A percentile compares a stretch with the other conserved stretches of the same genome.
These are phyloP conservation scores for Pythium scleroteichum DNA, from an alignment of 352 stramenopile species.

Conservation along the genomic window DNA sequence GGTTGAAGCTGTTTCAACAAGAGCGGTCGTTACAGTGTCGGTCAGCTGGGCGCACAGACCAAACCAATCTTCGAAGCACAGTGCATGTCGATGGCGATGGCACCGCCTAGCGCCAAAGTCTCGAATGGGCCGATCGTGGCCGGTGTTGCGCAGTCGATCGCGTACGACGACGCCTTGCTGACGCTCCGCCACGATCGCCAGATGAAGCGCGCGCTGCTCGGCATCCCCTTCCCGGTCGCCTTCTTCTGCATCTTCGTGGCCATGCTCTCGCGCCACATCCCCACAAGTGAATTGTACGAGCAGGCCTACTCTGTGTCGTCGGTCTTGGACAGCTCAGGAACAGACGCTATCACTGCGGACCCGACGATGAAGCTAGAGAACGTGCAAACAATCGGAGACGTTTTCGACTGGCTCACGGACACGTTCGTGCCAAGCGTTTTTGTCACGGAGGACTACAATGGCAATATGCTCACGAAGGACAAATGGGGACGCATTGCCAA, in stretches of 20 bases:
- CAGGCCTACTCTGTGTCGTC: slow-evolving; percentile 76
- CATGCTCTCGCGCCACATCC: slow-evolving; percentile 74
- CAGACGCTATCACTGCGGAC: slow-evolving; percentile 35
- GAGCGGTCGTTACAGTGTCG: too few species aligned
- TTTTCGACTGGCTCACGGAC: slow-evolving; percentile 41
- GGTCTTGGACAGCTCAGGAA: slow-evolving; percentile 57
- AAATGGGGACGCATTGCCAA: slow-evolving; percentile 31
- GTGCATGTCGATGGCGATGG: neutral
- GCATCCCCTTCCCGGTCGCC: slow-evolving; percentile 72
- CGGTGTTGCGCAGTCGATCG: neutral
- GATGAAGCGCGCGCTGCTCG: slow-evolving; percentile 32
- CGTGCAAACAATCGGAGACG: slow-evolving; percentile 28
- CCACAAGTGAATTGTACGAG: slow-evolving; percentile 75
- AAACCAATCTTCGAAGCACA: too few species aligned
- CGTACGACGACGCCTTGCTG: slow-evolving; percentile 28
- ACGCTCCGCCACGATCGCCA: slow-evolving; percentile 43
- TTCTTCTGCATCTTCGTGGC: slow-evolving; percentile 69
- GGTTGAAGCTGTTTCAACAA: too few species aligned
- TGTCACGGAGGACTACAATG: slow-evolving; percentile 40
- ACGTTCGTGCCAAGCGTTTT: slow-evolving; percentile 38
- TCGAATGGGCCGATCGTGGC: neutral
- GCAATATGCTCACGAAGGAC: slow-evolving; percentile 28
- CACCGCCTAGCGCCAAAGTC: slow-evolving; percentile 4
- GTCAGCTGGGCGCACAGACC: too few species aligned
- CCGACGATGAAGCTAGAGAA: slow-evolving; percentile 46